phyloP scores from a whole-genome alignment of 768 basidiomycete genomes.

The Pleurotus cornucopiae region DNA sequence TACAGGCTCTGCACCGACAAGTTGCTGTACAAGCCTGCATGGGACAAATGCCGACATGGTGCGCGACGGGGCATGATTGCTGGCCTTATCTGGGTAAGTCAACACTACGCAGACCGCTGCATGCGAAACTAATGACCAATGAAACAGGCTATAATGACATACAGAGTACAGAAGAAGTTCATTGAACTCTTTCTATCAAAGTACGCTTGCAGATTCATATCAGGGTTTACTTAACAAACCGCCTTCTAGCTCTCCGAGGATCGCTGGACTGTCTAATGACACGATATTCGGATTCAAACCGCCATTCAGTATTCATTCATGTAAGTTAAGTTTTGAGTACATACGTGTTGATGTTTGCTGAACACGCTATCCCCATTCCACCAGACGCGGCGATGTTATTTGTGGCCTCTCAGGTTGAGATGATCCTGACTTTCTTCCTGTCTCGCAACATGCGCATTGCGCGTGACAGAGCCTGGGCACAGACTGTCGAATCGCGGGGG shows the following conservation, averaged over 20 bases:
- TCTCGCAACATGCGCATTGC: conserved; percentile 80
- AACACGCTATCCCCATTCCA: not conserved
- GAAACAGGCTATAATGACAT: conserved; percentile 59
- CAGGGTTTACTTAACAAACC: not conserved
- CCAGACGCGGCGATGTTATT: conserved; percentile 74
- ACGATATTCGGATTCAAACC: conserved; percentile 60
- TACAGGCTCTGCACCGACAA: conserved; percentile 80
- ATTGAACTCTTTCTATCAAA: conserved; percentile 62
- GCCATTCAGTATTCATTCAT: conserved; percentile 69
- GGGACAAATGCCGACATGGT: conserved; percentile 84
- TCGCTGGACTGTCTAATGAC: conserved; percentile 59
- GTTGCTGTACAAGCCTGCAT: conserved; percentile 64
- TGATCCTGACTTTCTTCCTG: conserved; percentile 79
- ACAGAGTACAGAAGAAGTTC: conserved; percentile 65
- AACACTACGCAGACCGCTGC: not conserved
- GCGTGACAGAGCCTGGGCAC: conserved; percentile 70
- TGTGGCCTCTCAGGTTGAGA: conserved; percentile 68
- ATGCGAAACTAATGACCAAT: not conserved
- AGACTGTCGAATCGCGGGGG: conserved; percentile 79
- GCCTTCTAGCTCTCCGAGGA: conserved; percentile 50
- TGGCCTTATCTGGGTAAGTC: conserved; percentile 63
- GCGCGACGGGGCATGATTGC: conserved; percentile 63
- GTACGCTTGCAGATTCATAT: conserved; percentile 28
- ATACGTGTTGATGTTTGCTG: not conserved
- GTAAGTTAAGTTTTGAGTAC: conserved; percentile 32